These are phyloP conservation scores for Podospora australis DNA, from an alignment of 495 filamentous ascomycete species.

Conservation along the genomic window DNA sequence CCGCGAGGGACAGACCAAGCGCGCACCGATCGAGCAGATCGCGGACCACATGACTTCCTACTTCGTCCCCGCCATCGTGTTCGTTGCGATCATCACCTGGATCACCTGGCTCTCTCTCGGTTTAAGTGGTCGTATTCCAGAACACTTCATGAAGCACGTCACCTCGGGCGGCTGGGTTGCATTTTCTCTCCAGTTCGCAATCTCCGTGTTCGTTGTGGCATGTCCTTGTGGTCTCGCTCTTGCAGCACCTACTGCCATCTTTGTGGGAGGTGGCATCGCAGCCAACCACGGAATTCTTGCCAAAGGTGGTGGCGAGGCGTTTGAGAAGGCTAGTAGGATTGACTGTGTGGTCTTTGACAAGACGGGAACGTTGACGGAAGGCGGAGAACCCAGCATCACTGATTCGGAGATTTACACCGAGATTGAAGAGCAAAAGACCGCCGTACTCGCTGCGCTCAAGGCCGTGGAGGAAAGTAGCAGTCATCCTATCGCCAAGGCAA, in stretches of 20 bases:
- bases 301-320: conserved; percentile 93
- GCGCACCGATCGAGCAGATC: conserved; percentile 79
- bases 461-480: conserved; percentile 74
- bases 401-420: conserved; percentile 51
- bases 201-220: conserved; percentile 90
- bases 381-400: conserved; percentile 72
- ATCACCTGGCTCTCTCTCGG: conserved; percentile 77
- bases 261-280: conserved; percentile 83
- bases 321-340: conserved; percentile 83
- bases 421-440: conserved; percentile 7
- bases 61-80: conserved; percentile 80
- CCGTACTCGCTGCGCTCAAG: conserved; percentile 47
- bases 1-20: conserved; percentile 81
- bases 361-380: conserved; percentile 85
- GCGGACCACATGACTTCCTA: conserved; percentile 80
- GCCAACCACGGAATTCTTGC: conserved; percentile 85
- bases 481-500: conserved; percentile 80
- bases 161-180: conserved; percentile 73
- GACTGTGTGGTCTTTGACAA: conserved; percentile 94
- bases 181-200: conserved; percentile 87
- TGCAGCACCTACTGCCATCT: conserved; percentile 87
- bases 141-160: conserved; percentile 54
- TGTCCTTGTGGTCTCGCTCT: conserved; percentile 92
- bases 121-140: conserved; percentile 57
- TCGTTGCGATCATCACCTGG: conserved; percentile 78